Evolutionary conservation across 805 yeast species (phyloP), one percentile per base, ranked within the genome.

Genomic region (Cyberlindnera samutprakarnensis): DNA sequence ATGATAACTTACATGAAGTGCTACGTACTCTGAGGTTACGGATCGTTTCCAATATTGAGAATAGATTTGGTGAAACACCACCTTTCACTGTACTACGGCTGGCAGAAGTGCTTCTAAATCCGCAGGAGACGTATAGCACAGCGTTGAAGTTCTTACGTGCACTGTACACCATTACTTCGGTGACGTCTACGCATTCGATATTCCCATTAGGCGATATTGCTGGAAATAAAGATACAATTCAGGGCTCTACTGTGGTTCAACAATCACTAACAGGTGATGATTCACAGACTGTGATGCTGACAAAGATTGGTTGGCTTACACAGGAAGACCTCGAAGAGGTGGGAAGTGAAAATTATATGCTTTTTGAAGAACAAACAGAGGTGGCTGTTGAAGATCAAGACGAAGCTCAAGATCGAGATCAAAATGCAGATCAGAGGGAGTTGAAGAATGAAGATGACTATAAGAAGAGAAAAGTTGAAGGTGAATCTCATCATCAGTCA

Each of bases 71-170:
- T n/a, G 13, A 19, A 0, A 35, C 43, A 13, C 50, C 53, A 7
- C 79, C 78, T 2, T 72, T 71, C 43, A 72, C 76, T 0, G 56
- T 70, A 2, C 39, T 59, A 10, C 42, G 78, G 33, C 44, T 72
- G 2, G 61, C 72, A 14, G 78, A 73, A 43, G 32, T 72, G 9
- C 40, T 71, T 6, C 34, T 48, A n/a, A 57, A 60, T 29, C 76
- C 78, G 3, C 56, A 59, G 23, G 58, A 58, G 13, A 64, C 62
- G 42, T 57, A 54, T 26, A 52, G 54, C 14, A 47, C 53, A 5
- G 44, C 65, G 1, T 41, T 49, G n/a, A 72, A 72, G 43, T 70
- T 61, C 42, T 52, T 68, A 18, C 57, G 65, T 32, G 68, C 75
- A 0, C 30, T 72, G 16, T 55, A 48, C 14, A 53, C 46, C 13